phyloP scores from a whole-genome alignment of 208 protist genomes.

The Trypanosoma caninum region DNA sequence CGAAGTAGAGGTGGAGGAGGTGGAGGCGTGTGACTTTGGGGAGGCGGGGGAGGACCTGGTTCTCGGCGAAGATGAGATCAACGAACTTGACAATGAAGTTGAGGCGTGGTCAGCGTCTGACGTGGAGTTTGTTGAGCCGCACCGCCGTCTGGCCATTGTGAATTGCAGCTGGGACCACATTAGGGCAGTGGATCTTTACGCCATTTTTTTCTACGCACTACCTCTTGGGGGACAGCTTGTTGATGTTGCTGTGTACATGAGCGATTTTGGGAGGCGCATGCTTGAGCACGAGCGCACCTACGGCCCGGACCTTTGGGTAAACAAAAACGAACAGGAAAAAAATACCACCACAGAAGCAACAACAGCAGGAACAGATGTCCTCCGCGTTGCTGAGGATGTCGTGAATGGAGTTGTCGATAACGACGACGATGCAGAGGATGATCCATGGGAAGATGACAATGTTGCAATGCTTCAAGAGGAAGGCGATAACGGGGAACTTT shows the following conservation, averaged over 20 bases:
- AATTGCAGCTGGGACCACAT: conserved; percentile 97
- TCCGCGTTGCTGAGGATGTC: neutral
- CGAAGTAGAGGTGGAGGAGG: conserved; percentile 49
- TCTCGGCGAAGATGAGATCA: conserved; percentile 12
- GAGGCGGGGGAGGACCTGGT: conserved; percentile 20
- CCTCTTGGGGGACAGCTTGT: conserved; percentile 91
- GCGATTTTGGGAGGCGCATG: conserved; percentile 93
- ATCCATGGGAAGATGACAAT: conserved; percentile 82
- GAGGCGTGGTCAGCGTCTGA: conserved; percentile 67
- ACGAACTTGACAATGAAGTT: conserved; percentile 59
- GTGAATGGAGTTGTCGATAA: neutral
- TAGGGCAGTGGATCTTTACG: conserved; percentile 92
- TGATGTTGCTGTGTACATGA: conserved; percentile 93
- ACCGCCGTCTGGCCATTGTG: conserved; percentile 90
- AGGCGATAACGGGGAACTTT: conserved; percentile 84
- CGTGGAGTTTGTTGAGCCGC: conserved; percentile 73
- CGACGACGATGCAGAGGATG: conserved; percentile 36
- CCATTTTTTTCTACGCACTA: conserved; percentile 94
- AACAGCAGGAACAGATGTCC: conserved; percentile 10
- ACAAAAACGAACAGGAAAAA: conserved; percentile 33
- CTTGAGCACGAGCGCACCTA: conserved; percentile 82
- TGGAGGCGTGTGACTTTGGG: conserved; percentile 17
- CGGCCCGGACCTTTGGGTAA: conserved; percentile 84
- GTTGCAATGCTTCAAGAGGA: conserved; percentile 67
- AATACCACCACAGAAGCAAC: neutral